Evolutionary conservation across 371 early-diverging fungal species (phyloP).

Genomic region (Nematocida sp.): DNA sequence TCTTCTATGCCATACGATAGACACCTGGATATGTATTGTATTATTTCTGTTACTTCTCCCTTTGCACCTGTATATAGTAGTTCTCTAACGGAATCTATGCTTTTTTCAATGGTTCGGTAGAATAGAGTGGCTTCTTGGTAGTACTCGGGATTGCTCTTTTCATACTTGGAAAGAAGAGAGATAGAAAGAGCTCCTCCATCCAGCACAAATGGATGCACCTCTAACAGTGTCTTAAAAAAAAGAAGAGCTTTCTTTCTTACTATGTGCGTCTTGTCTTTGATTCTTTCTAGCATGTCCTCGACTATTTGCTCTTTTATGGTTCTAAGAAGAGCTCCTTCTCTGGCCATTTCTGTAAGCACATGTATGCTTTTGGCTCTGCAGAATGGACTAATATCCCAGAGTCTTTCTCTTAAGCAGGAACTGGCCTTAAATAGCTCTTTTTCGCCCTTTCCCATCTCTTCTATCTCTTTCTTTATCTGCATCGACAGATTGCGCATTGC

Average conservation of each 20-base stretch:
- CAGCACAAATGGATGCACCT: slow-evolving; percentile 63
- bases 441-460: slow-evolving; percentile 43
- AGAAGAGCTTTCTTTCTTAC: slow-evolving; percentile 64
- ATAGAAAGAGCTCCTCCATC: slow-evolving; percentile 23
- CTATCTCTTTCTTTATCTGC: slow-evolving; percentile 44
- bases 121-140: slow-evolving; percentile 9
- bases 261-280: slow-evolving; percentile 64
- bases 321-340: slow-evolving; percentile 46
- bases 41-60: slow-evolving; percentile 49
- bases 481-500: slow-evolving; percentile 42
- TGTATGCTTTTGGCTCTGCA: slow-evolving; percentile 57
- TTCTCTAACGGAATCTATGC: slow-evolving; percentile 13
- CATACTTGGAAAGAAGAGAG: background rate
- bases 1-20: slow-evolving; percentile 56
- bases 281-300: slow-evolving; percentile 49
- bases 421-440: slow-evolving; percentile 48
- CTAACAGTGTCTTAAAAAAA: slow-evolving; percentile 55
- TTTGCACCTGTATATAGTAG: slow-evolving; percentile 28
- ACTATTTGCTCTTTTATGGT: slow-evolving; percentile 52
- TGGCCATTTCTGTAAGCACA: slow-evolving; percentile 52
- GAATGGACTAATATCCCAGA: slow-evolving; percentile 57
- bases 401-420: slow-evolving; percentile 45
- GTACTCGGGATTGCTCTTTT: slow-evolving; percentile 14
- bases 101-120: slow-evolving; percentile 17
- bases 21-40: slow-evolving; percentile 52